A percentile compares a stretch with the other conserved stretches of the same genome.
Evolutionary conservation across 176 grass and related monocot species (phyloP).

Genomic region (Oryza meridionalis): DNA sequence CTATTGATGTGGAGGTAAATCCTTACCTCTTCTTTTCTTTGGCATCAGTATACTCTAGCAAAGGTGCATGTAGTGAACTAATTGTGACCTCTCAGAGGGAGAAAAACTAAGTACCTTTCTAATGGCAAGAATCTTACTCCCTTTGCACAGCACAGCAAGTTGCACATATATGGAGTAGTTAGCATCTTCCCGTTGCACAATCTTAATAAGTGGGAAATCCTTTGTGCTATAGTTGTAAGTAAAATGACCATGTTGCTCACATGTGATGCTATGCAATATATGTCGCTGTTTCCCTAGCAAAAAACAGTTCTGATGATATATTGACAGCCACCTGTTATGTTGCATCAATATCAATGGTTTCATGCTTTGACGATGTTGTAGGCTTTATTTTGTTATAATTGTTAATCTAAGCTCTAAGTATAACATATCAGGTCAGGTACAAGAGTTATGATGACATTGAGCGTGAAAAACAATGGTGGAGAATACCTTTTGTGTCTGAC

Average conservation of each 20-base stretch:
- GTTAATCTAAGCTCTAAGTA: constrained; percentile 39
- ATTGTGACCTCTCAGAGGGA: constrained; percentile 15
- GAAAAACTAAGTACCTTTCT: neutral
- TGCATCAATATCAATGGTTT: constrained; percentile 31
- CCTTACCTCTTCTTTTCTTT: constrained; percentile 4
- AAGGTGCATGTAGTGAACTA: constrained; percentile 11
- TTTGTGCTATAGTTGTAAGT: constrained; percentile 21
- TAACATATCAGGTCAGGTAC: constrained; percentile 66
- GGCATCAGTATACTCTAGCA: neutral
- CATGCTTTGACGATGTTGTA: constrained; percentile 4
- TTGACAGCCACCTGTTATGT: constrained; percentile 9
- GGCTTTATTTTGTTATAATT: constrained; percentile 38
- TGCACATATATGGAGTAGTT: neutral
- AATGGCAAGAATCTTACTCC: neutral
- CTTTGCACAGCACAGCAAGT: constrained; percentile 9
- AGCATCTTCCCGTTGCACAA: neutral
- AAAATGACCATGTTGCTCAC: constrained; percentile 3
- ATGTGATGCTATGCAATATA: constrained; percentile 23
- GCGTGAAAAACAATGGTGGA: constrained; percentile 86
- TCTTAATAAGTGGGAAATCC: neutral
- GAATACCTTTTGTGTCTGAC: constrained; percentile 85
- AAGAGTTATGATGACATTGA: constrained; percentile 92
- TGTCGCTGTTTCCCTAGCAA: neutral
- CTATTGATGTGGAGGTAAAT: constrained; percentile 81
- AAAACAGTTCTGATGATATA: constrained; percentile 34